Evolutionary conservation across 1,284 basidiomycete genomes (phyloP), one percentile per base, ranked within the genome.

Genomic region (Caloboletus inedulis): DNA sequence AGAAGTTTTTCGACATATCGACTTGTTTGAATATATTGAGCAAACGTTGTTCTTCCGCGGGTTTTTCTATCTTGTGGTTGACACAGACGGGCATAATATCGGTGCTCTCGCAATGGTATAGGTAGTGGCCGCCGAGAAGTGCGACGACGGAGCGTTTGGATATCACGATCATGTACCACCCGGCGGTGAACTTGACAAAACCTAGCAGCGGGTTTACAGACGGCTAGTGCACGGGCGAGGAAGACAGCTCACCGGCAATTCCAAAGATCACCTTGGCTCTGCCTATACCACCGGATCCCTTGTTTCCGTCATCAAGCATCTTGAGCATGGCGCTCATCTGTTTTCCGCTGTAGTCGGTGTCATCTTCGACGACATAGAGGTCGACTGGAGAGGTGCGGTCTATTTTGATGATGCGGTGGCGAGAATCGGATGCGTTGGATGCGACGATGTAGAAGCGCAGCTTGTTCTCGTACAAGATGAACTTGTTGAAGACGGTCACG

Each of bases 1-100:
- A 99, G 69, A 99, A 99, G 73, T 99, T 98, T 75, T 99, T 98
- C 44, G 90, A 90, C 76, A 99, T 83, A 63, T 99, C 97, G 4
- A 99, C 95, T 69, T 96, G 93, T 67, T 94, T 94, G 76, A 99
- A 99, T n/a, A 91, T 84, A 56, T 86, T 89, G 71, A 97, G 84
- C 35, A 94, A 78, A 54, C 89, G 82, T 58, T 89, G 85, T 65
- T 96, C 94, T 64, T 95, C 91, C 0, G 87, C 76, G 0, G 86
- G 84, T 60, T 86, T 87, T 44, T 94, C 91, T n/a, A 91, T 69
- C 70, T 84, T 88, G 69, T 88, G 87, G 58, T 80, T 86, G 61
- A 78, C 80, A 34, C 77, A 79, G 44, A 94, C 77, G 7, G 91
- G 86, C 7, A 93, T 72, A 35, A 97, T 87, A 39, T 93, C 89